Evolutionary conservation across 768 basidiomycete species (phyloP), one percentile per base, ranked within the genome.

Genomic region (Kwoniella dendrophila): DNA sequence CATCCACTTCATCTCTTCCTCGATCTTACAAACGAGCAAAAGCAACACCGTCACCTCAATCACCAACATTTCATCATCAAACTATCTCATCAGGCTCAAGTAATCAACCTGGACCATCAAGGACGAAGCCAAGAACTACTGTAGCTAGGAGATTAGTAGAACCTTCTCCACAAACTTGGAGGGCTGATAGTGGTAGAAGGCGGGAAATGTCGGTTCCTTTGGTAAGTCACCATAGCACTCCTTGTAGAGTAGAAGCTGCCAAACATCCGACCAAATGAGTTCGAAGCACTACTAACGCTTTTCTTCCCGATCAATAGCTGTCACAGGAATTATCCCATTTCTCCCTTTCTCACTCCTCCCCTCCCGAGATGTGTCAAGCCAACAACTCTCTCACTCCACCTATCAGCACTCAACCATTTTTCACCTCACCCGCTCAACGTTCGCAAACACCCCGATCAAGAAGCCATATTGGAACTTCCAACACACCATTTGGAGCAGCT

Each of bases 121-220:
- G 41, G 47, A 47, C 45, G 22, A 49, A 41, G 43, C 51, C 52
- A 26, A 56, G 60, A 47, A 36, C 36, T 3, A 45, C 45, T 18
- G 56, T 58, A 16, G 56, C 56, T 10, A 49, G 56, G 32, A 45
- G 56, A 27, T 49, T 58, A 20, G 36, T 58, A 32, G 56, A 58
- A 26, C 33, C 45, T 40, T 58, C 56, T 12, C 56, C 56, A 4
- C 56, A 53, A 40, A 43, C 34, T 8, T 44, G 60, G 49, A 47
- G 33, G 27, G n/a, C 34, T 14, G 48, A 51, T 18, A 20, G 49
- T 34, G 47, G 48, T 34, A 65, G 68, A 43, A 70, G 68, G 64
- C 60, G 68, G 52, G 72, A 74, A 43, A 63, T 70, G 49, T 71
- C 72, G 53, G 72, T 74, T 27, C 72, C 72, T 43, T 51, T 74